Conservation (phyloP, 2,329 filamentous ascomycete genomes). For the Pyrenophora teres region DNA sequence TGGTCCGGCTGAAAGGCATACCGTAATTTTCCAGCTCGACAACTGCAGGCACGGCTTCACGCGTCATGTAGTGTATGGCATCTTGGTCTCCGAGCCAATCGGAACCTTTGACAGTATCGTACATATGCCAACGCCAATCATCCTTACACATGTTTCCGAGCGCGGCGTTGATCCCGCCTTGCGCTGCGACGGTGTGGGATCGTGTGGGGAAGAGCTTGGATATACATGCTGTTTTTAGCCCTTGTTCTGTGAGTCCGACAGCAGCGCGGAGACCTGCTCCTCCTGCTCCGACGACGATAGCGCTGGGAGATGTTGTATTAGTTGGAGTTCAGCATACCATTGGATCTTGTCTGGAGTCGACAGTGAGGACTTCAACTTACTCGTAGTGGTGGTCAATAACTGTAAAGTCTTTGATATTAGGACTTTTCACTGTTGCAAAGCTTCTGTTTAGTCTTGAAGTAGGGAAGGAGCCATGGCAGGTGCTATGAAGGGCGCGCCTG, state of each 20-base stretch:
- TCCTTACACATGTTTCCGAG: slow-evolving; percentile 62
- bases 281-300: slow-evolving; percentile 58
- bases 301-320: slow-evolving; percentile 28
- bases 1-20: slow-evolving; percentile 58
- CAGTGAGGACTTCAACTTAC: slow-evolving; percentile 15
- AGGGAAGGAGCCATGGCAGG: slow-evolving; percentile 9
- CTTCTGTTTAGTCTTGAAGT: slow-evolving; percentile 11
- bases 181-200: slow-evolving; percentile 69
- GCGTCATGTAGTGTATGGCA: slow-evolving; percentile 64
- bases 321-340: not conserved
- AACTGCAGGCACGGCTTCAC: slow-evolving; percentile 59
- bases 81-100: slow-evolving; percentile 66
- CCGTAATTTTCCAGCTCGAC: slow-evolving; percentile 62
- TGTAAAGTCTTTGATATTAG: slow-evolving; percentile 27
- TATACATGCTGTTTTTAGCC: slow-evolving; percentile 68
- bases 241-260: slow-evolving; percentile 67
- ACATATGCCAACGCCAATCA: slow-evolving; percentile 66
- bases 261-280: slow-evolving; percentile 67
- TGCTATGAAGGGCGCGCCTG: slow-evolving; percentile 21
- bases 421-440: slow-evolving; percentile 23
- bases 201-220: slow-evolving; percentile 68
- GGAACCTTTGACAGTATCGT: slow-evolving; percentile 63
- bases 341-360: no score
- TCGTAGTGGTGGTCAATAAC: slow-evolving; percentile 46
- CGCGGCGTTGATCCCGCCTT: slow-evolving; percentile 67